Base-by-base conservation (phyloP, 257 asterid genomes). In the Salvia splendens region DNA sequence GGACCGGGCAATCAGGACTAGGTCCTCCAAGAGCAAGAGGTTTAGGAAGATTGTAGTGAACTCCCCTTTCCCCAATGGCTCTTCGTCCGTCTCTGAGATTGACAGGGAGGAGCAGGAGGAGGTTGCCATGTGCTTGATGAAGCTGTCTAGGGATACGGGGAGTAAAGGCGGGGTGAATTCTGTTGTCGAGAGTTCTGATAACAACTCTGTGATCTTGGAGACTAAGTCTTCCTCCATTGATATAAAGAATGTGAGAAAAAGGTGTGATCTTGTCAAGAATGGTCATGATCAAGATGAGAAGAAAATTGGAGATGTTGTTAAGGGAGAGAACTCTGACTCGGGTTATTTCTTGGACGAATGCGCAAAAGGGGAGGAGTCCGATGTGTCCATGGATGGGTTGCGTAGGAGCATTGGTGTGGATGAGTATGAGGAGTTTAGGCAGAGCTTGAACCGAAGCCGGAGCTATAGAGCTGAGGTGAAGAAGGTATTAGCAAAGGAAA, bases 31-130 rank as follows among this genome's bases (percentile, higher is more conserved):
- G 50, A 72, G 62, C 46, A 87, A 84, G 78, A 83, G 75, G 91
- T 75, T 73, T 75, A 81, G 77, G 75, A 84, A 77, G 75, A 43
- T 84, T 43, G 60, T 77, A 10, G 75, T 77, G 9, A 81, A 85
- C 71, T 75, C 89, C 36, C 73, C 82, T 41, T 69, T 77, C 73
- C 65, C 79, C 41, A 70, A 77, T 74, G 83, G 78, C 70, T 86
- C 95, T 20, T 84, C 89, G 3, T 83, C 91, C 71, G 82, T 77
- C 57, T 84, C 97, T 53, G 97, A 89, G 82, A 72, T 87, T 59
- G 95, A 85, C 77, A 96, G 86, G 11, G 87, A 82, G 15, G 97
- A 89, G 15, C 86, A 89, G 61, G 97, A 92, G 61, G 96, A 92
- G 43, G 83, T 92, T 8, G 98, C 98, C 16, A 83, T 84, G 70